phyloP scores from a whole-genome alignment of 345 rosid species.

The Arabis hirsuta region DNA sequence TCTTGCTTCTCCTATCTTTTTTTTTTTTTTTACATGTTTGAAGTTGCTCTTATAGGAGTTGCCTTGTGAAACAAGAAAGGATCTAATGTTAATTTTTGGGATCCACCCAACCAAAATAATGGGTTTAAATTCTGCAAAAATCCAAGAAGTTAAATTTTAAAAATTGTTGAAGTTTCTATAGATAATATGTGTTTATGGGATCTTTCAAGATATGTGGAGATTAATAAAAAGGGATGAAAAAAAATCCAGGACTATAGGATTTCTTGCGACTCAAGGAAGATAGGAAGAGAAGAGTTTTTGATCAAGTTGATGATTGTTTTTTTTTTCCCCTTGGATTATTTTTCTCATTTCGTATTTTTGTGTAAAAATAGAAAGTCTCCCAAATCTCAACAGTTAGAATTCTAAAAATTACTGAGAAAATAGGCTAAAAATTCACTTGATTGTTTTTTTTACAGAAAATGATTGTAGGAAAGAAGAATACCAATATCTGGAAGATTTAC shows the following conservation, averaged over 20 bases:
- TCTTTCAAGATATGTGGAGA: slow-evolving; percentile 1
- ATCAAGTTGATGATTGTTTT: slow-evolving; percentile 15
- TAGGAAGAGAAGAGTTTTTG: slow-evolving; percentile 19
- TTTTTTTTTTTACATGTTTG: slow-evolving; percentile 30
- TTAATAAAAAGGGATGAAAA: neutral
- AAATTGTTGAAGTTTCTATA: neutral
- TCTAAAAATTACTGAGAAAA: slow-evolving; percentile 39
- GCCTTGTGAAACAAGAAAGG: slow-evolving; percentile 32
- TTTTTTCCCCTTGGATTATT: neutral
- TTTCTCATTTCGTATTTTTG: neutral
- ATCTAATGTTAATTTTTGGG: neutral
- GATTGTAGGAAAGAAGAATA: slow-evolving; percentile 19
- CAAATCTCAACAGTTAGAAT: slow-evolving; percentile 16
- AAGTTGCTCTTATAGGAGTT: neutral
- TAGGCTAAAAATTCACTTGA: slow-evolving; percentile 38
- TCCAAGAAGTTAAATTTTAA: neutral
- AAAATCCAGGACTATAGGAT: slow-evolving; percentile 14
- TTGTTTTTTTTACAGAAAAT: slow-evolving; percentile 27
- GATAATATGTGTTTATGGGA: neutral
- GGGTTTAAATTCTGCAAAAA: neutral
- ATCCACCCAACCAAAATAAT: neutral
- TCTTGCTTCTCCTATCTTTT: neutral
- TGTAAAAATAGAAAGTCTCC: slow-evolving; percentile 44
- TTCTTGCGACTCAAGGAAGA: slow-evolving; percentile 24
- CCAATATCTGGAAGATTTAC: slow-evolving; percentile 36